Evolutionary conservation across 164 flowering plant species (phyloP).

Genomic region (Dillenia turbinata): DNA sequence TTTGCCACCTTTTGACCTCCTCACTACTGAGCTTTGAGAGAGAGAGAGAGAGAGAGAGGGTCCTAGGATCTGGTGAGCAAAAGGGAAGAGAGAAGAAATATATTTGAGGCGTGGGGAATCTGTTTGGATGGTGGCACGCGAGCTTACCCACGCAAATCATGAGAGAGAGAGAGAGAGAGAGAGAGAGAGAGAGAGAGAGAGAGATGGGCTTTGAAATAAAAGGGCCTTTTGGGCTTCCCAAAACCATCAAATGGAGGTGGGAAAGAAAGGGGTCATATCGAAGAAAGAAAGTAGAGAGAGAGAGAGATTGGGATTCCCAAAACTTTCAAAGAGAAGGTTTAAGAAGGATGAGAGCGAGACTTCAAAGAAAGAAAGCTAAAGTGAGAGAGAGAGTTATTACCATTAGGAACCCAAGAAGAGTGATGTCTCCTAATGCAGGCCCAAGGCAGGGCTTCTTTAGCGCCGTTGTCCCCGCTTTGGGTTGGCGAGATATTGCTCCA

Average conservation of each 20-base stretch:
- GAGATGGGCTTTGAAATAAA: conserved; percentile 12
- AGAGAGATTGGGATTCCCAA: conserved; percentile 14
- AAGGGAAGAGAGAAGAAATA: conserved; percentile 2
- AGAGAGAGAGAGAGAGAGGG: conserved; percentile 10
- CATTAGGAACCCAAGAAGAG: conserved; percentile 38
- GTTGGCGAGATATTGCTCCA: conserved; percentile 1
- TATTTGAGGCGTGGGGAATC: conserved; percentile 47
- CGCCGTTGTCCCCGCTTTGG: conserved; percentile 88
- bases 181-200: conserved; percentile 10
- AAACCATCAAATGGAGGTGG: no score
- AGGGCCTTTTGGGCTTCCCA: conserved; percentile 26
- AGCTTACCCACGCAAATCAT: conserved; percentile 51
- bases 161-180: conserved; percentile 15
- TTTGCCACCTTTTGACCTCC: conserved; percentile 1
- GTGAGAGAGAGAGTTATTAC: conserved; percentile 2
- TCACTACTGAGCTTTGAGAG: background rate
- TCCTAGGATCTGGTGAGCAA: conserved; percentile 42
- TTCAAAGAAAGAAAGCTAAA: no score
- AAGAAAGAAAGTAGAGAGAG: conserved; percentile 9
- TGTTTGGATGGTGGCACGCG: conserved; percentile 52
- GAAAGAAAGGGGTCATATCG: conserved; percentile 3
- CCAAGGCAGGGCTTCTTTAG: conserved; percentile 60
- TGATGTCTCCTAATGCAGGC: conserved; percentile 46
- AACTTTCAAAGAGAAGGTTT: conserved; percentile 10
- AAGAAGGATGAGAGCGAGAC: background rate